Percentiles rank a stretch among this genome's conserved stretches.
Conservation (phyloP, 1,139 yeast species). For the Magnusiomyces tetraspermus region DNA sequence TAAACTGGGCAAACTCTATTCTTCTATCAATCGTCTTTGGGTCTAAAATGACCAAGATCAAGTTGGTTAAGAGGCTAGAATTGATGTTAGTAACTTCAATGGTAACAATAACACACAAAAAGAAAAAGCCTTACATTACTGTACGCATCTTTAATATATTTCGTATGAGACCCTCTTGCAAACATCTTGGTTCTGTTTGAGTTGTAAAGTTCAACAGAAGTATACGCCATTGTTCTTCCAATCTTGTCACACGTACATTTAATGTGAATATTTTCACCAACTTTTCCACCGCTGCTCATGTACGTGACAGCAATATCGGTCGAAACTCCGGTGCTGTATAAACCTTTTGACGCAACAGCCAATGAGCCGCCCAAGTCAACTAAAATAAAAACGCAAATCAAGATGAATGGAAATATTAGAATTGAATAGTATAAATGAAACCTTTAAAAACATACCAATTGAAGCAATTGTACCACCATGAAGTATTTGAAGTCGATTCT, state of each 20-base stretch:
- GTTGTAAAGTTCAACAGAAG: slow-evolving; percentile 32
- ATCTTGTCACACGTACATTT: slow-evolving; percentile 31
- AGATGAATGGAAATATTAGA: background rate
- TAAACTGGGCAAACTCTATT: too few relatives aligned
- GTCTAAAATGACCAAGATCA: background rate
- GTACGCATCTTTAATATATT: slow-evolving; percentile 33
- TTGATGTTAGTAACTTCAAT: background rate
- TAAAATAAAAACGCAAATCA: slow-evolving; percentile 13
- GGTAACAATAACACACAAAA: background rate
- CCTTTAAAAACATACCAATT: slow-evolving; percentile 18
- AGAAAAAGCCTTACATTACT: slow-evolving; percentile 27
- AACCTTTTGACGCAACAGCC: slow-evolving; percentile 36
- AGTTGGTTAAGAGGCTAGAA: slow-evolving; percentile 9
- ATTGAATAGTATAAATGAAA: background rate
- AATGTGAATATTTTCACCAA: slow-evolving; percentile 23
- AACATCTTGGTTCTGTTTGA: slow-evolving; percentile 25
- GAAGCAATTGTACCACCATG: slow-evolving; percentile 38
- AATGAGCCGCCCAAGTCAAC: slow-evolving; percentile 41
- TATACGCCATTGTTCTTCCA: slow-evolving; percentile 37
- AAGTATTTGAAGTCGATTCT: slow-evolving; percentile 34
- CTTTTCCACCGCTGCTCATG: slow-evolving; percentile 35
- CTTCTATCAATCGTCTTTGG: too few relatives aligned
- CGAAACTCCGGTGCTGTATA: slow-evolving; percentile 37
- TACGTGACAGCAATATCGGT: slow-evolving; percentile 37
- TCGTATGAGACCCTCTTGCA: slow-evolving; percentile 39